Percentiles rank a stretch among this genome's conserved stretches.
Conservation (phyloP, 2,329 filamentous ascomycete species). For the Fusarium oligoseptatum region DNA sequence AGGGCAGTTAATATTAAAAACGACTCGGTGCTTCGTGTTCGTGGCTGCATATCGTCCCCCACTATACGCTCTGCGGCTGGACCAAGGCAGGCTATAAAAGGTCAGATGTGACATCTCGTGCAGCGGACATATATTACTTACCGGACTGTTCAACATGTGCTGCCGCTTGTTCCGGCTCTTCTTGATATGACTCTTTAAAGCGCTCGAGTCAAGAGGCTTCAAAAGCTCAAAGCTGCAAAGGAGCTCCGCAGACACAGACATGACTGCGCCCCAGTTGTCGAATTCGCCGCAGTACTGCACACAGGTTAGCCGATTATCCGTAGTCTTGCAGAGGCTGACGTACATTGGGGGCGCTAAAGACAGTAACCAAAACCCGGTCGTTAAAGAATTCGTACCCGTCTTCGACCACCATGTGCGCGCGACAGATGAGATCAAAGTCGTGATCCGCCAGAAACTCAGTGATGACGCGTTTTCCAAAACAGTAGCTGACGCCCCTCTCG, state of each 20-base stretch:
- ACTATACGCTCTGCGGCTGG: conserved; percentile 68
- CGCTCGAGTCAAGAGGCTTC: conserved; percentile 95
- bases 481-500: conserved; percentile 96
- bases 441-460: conserved; percentile 94
- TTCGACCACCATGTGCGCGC: conserved; percentile 99
- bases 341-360: conserved; percentile 97
- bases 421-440: conserved; percentile 96
- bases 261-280: conserved; percentile 98
- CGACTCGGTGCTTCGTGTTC: conserved; percentile 32
- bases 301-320: conserved; percentile 44
- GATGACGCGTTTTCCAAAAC: conserved; percentile 98
- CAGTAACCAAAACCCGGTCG: conserved; percentile 92
- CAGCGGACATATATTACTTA: conserved; percentile 64
- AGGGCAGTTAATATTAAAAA: conserved; percentile 34
- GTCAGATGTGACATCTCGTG: conserved; percentile 14
- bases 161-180: conserved; percentile 95
- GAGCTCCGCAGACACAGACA: conserved; percentile 94
- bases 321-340: conserved; percentile 56
- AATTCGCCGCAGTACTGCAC: conserved; percentile 95
- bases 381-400: conserved; percentile 99
- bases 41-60: conserved; percentile 26
- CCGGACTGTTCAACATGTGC: conserved; percentile 95
- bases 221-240: conserved; percentile 97
- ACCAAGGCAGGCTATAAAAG: conserved; percentile 65
- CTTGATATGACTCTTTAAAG: conserved; percentile 98